Conservation (phyloP, 345 rosid species). For the Eutrema yunnanense region DNA sequence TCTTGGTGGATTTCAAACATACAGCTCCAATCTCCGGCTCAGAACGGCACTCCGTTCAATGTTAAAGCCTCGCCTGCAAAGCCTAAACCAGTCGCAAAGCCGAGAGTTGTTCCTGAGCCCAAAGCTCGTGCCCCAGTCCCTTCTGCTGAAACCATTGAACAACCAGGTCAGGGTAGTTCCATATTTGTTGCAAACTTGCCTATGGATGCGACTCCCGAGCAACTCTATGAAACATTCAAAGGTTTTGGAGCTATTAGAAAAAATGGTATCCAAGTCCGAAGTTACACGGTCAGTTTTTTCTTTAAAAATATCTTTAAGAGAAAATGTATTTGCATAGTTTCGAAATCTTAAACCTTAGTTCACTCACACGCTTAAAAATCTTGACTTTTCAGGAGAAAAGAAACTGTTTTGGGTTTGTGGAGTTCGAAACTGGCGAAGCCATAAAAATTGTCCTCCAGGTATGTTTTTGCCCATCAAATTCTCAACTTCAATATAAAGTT, state of each 20-base stretch:
- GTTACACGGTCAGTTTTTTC: conserved; percentile 11
- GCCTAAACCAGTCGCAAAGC: conserved; percentile 14
- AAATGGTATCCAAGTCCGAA: conserved; percentile 30
- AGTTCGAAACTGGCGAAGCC: conserved; percentile 57
- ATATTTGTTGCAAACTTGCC: conserved; percentile 30
- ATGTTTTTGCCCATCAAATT: background rate
- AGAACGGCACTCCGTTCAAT: background rate
- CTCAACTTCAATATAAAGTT: background rate
- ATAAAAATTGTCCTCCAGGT: conserved; percentile 60
- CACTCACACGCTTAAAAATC: conserved; percentile 26
- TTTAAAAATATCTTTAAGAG: background rate
- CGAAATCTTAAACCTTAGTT: background rate
- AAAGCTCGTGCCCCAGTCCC: background rate
- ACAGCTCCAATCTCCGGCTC: conserved; percentile 15
- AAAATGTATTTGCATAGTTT: background rate
- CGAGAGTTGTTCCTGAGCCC: background rate
- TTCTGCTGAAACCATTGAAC: background rate
- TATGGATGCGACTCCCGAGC: conserved; percentile 17
- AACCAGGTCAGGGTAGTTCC: conserved; percentile 2
- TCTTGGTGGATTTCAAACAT: background rate
- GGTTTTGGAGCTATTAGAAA: conserved; percentile 20
- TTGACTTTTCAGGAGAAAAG: background rate
- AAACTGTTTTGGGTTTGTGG: conserved; percentile 72
- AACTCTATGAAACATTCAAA: conserved; percentile 22
- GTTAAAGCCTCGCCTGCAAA: conserved; percentile 12